Conservation (phyloP, 352 stramenopile species). For the Pelagophyceae sp. region DNA sequence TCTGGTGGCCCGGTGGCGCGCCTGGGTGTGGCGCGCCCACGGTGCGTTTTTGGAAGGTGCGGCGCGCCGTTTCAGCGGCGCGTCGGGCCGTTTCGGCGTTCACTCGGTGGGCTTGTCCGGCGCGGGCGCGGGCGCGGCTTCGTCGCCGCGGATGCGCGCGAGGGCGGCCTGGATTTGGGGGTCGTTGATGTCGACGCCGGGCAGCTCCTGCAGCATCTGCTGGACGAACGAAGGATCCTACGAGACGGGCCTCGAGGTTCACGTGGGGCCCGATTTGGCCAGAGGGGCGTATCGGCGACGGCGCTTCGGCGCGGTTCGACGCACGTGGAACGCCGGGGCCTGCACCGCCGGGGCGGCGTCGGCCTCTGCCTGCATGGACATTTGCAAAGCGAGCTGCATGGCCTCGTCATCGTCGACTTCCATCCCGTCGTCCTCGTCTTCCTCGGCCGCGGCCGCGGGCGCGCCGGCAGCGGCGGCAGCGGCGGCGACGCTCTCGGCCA, state of each 20-base stretch:
- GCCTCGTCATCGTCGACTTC: slow-evolving; percentile 47
- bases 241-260: slow-evolving; percentile 40
- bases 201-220: slow-evolving; percentile 62
- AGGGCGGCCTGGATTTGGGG: slow-evolving; percentile 78
- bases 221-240: slow-evolving; percentile 78
- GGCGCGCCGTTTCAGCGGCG: no score
- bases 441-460: slow-evolving; percentile 12
- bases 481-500: slow-evolving; percentile 51
- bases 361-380: slow-evolving; percentile 20
- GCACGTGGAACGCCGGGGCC: no score
- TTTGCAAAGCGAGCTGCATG: slow-evolving; percentile 22
- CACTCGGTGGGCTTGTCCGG: no score
- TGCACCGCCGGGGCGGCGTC: background rate
- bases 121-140: background rate
- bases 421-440: slow-evolving; percentile 21
- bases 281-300: background rate
- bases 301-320: background rate
- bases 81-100: no score
- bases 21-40: no score
- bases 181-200: slow-evolving; percentile 78
- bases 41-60: no score
- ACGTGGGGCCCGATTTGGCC: slow-evolving; percentile 24
- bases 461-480: background rate
- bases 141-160: slow-evolving; percentile 29
- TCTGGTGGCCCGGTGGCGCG: no score